A percentile compares a stretch with the other conserved stretches of the same genome.
Conservation (phyloP, 2,329 filamentous ascomycete species). For the Alternaria arborescens region DNA sequence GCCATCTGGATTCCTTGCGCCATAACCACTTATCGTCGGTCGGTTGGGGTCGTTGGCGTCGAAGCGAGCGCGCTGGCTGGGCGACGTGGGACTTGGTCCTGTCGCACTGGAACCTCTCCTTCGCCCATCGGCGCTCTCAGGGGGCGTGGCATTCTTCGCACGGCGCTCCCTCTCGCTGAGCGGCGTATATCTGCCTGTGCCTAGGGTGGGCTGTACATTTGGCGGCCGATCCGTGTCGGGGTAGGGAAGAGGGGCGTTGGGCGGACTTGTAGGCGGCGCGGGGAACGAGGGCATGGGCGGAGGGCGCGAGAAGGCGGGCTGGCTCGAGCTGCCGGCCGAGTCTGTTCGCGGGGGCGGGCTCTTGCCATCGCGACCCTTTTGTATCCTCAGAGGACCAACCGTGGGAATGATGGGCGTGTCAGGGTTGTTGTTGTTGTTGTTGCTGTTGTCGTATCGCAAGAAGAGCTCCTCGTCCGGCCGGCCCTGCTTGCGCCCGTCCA, state of each 20-base stretch:
- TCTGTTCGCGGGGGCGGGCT: slow-evolving; percentile 61
- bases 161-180: slow-evolving; percentile 48
- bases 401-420: slow-evolving; percentile 86
- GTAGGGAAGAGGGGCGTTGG: slow-evolving; percentile 56
- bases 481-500: slow-evolving; percentile 66
- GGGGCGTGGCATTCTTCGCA: slow-evolving; percentile 47
- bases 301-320: slow-evolving; percentile 49
- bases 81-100: slow-evolving; percentile 40
- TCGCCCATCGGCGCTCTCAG: slow-evolving; percentile 39
- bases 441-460: slow-evolving; percentile 61
- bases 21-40: slow-evolving; percentile 58
- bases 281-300: slow-evolving; percentile 72
- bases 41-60: slow-evolving; percentile 59
- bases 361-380: slow-evolving; percentile 70
- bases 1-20: slow-evolving; percentile 42
- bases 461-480: slow-evolving; percentile 85
- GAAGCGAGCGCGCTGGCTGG: slow-evolving; percentile 53
- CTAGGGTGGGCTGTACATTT: slow-evolving; percentile 27
- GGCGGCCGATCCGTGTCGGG: slow-evolving; percentile 53
- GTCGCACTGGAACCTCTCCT: slow-evolving; percentile 43
- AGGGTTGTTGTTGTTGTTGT: slow-evolving; percentile 48
- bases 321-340: slow-evolving; percentile 71
- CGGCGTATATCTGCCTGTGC: slow-evolving; percentile 46
- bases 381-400: slow-evolving; percentile 83
- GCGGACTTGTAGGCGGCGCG: slow-evolving; percentile 58